Base-by-base conservation (phyloP, 176 grass and related monocot species). In the Calamus simplicifolius region DNA sequence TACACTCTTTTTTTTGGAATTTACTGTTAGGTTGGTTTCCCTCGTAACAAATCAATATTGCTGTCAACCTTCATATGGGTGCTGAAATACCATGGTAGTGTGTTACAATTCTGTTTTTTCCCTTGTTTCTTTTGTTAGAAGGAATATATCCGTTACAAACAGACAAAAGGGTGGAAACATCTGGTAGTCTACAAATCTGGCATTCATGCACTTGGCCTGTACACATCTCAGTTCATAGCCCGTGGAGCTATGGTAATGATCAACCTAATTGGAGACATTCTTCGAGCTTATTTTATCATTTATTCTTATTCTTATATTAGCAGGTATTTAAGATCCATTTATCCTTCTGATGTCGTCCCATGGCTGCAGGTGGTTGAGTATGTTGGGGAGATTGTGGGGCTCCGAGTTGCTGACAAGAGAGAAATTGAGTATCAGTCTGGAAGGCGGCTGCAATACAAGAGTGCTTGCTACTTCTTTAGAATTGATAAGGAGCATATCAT, bases 141-240 rank as follows among this genome's bases (percentile, higher is more conserved):
- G 54, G 84, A 88, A 70, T 95, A 85, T 56, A 63, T 79, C 65
- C 70, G 79, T 51, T 90, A 82, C 51, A 90, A 87, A 53, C 81
- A 91, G 64, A 75, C 74, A 28, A 83, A 85, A 58, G 79, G 80
- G 72, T 88, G 78, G 84, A 91, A 97, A 51, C 64, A 97, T 82
- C 85, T 97, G 78, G 81, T 97, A 48, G 83, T 91, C 2, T 97
- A 88, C 59, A 97, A 91, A 88, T 97, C 84, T 60, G 72, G 87
- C 59, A 97, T 97, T 67, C 93, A 97, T 73, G 87, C 77, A 50
- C 93, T 97, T 73, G 93, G 93, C 72, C 77, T 97, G 16, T 97
- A 97, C 63, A 97, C 93, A 60, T 90, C 81, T 14, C 64, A 80
- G 53, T 91, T 88, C 58, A 88, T 97, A 49, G 70, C 79, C 19